Percentiles rank a stretch among this genome's conserved stretches.
phyloP scores from a whole-genome alignment of 139 green algal species.

The Mesotaenium endlicherianum region DNA sequence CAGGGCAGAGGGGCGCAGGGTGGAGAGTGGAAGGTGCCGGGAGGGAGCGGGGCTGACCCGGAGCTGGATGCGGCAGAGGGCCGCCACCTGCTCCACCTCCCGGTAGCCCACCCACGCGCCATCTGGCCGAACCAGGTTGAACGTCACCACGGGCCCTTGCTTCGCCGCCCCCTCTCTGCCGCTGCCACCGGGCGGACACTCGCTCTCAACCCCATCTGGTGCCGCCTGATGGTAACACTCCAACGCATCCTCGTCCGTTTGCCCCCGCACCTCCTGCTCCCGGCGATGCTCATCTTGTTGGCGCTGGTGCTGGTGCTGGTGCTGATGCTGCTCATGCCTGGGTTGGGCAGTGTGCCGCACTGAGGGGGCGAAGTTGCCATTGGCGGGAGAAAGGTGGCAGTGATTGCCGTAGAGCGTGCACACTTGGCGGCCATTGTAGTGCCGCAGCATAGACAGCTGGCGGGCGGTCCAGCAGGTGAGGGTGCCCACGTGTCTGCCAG shows the following conservation, averaged over 20 bases:
- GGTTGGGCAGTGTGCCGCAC: too few species aligned
- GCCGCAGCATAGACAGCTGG: constrained; percentile 60
- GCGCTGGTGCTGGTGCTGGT: too few species aligned
- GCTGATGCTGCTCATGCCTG: too few species aligned
- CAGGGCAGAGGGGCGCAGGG: too few species aligned
- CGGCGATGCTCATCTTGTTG: background rate
- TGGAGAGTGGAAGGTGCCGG: too few species aligned
- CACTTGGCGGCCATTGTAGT: constrained; percentile 62
- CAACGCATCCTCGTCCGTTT: background rate
- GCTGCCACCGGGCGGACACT: background rate
- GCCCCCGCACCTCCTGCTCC: background rate
- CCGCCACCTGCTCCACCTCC: constrained; percentile 72
- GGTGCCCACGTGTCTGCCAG: background rate
- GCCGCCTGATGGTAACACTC: too few species aligned
- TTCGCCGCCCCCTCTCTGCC: background rate
- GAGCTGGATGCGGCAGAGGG: constrained; percentile 31
- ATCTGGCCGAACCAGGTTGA: constrained; percentile 76
- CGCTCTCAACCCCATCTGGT: background rate
- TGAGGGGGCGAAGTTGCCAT: background rate
- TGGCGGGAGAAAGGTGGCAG: background rate
- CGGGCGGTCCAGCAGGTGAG: background rate
- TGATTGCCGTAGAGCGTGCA: constrained; percentile 69
- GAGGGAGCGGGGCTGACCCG: too few species aligned
- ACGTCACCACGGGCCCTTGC: constrained; percentile 77
- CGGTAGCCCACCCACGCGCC: constrained; percentile 72